phyloP scores from a whole-genome alignment of 2,329 filamentous ascomycete genomes.

The Aspergillus pseudoglaucus region DNA sequence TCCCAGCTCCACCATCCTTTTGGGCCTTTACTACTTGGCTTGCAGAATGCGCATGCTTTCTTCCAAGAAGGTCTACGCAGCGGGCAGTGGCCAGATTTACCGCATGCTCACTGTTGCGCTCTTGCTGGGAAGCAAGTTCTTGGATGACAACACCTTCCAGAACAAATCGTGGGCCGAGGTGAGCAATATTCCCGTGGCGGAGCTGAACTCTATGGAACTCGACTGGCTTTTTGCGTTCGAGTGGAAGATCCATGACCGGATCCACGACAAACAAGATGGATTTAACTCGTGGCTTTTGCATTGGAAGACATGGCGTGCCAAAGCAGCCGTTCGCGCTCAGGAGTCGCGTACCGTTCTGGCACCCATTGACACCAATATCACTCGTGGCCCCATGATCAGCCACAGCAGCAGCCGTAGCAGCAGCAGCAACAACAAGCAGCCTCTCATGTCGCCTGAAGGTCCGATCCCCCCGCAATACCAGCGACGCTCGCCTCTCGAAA shows the following conservation, averaged over 20 bases:
- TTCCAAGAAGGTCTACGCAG: conserved; percentile 47
- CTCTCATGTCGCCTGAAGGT: conserved; percentile 42
- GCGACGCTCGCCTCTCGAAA: conserved; percentile 41
- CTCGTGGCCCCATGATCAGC: conserved; percentile 45
- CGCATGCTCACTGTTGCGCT: conserved; percentile 79
- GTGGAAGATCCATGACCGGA: conserved; percentile 82
- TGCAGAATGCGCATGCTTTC: conserved; percentile 73
- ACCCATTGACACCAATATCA: conserved; percentile 60
- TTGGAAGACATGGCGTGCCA: conserved; percentile 59
- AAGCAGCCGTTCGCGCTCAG: conserved; percentile 41
- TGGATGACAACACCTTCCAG: conserved; percentile 96
- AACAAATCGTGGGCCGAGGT: conserved; percentile 96
- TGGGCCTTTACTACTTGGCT: conserved; percentile 84
- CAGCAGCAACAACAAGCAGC: conserved; percentile 28
- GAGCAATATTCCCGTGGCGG: conserved; percentile 75
- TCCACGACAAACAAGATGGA: conserved; percentile 64
- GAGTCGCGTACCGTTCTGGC: conserved; percentile 47
- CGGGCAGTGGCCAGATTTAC: conserved; percentile 66
- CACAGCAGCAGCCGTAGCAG: neutral
- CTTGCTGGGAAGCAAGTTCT: conserved; percentile 86
- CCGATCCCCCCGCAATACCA: conserved; percentile 47
- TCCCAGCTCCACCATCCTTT: conserved; percentile 82
- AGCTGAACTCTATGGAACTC: conserved; percentile 78
- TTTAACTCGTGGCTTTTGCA: conserved; percentile 59
- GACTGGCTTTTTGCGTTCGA: conserved; percentile 79